A percentile compares a stretch with the other conserved stretches of the same genome.
Conservation (phyloP, 345 rosid genomes). For the Lepidium didymum region DNA sequence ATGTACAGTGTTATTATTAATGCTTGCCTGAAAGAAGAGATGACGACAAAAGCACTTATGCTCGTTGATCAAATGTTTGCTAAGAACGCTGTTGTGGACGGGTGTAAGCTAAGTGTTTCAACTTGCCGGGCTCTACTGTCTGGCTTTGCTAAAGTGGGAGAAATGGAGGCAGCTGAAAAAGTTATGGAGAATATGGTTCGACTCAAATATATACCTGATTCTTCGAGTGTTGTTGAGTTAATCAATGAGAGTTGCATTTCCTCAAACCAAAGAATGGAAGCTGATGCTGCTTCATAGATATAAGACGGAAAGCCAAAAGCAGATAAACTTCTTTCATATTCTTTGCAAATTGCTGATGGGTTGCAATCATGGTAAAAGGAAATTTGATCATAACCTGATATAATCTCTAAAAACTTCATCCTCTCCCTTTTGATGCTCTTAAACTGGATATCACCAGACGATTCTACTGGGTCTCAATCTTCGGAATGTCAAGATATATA, state of each 20-base stretch:
- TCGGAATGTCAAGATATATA: neutral
- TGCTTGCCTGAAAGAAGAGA: conserved; percentile 50
- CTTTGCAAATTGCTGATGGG: neutral
- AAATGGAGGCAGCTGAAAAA: conserved; percentile 39
- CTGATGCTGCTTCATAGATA: conserved; percentile 23
- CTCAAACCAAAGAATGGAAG: conserved; percentile 11
- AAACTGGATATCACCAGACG: neutral
- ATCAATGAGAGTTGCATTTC: conserved; percentile 13
- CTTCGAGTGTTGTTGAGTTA: conserved; percentile 27
- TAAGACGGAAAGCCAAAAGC: neutral
- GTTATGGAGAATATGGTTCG: conserved; percentile 44
- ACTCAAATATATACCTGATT: conserved; percentile 44
- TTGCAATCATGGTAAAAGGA: neutral
- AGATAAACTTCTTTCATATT: neutral
- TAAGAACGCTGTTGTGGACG: conserved; percentile 39
- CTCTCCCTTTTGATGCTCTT: neutral
- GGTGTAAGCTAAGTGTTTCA: conserved; percentile 37
- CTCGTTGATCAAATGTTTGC: conserved; percentile 43
- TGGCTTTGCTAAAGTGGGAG: conserved; percentile 41
- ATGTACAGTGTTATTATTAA: conserved; percentile 43
- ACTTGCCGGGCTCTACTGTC: conserved; percentile 42
- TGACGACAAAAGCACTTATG: conserved; percentile 35
- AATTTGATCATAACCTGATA: neutral
- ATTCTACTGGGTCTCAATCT: neutral
- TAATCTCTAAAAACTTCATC: neutral